Conservation (phyloP, 2,329 filamentous ascomycete species). For the Paecilomyces fulvus region DNA sequence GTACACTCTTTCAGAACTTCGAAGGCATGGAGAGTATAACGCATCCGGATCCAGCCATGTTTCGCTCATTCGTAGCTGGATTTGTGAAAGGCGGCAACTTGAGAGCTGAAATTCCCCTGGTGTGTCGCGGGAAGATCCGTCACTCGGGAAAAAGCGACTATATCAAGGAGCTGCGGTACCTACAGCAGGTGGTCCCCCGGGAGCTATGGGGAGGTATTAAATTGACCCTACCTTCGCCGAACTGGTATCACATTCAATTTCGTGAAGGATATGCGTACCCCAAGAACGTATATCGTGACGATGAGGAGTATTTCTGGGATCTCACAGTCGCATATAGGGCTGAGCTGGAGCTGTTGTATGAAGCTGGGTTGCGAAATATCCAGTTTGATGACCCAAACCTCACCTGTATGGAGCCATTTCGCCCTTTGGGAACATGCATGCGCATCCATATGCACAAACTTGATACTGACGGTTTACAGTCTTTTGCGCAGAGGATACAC, state of each 20-base stretch:
- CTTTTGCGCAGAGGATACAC: slow-evolving; percentile 61
- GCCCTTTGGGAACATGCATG: background rate
- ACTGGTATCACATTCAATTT: slow-evolving; percentile 55
- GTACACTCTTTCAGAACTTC: slow-evolving; percentile 39
- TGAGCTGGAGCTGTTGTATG: slow-evolving; percentile 49
- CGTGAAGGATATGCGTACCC: slow-evolving; percentile 43
- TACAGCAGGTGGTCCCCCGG: slow-evolving; percentile 47
- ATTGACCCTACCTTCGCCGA: slow-evolving; percentile 52
- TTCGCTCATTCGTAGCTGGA: slow-evolving; percentile 44
- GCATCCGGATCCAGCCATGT: slow-evolving; percentile 39
- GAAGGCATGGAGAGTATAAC: slow-evolving; percentile 41
- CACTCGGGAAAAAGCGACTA: slow-evolving; percentile 45
- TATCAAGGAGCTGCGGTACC: slow-evolving; percentile 44
- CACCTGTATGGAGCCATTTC: slow-evolving; percentile 32
- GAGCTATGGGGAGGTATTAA: slow-evolving; percentile 53
- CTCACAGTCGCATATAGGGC: slow-evolving; percentile 51
- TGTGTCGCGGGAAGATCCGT: background rate
- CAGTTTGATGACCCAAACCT: slow-evolving; percentile 56
- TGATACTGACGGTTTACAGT: slow-evolving; percentile 21
- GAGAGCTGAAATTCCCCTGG: slow-evolving; percentile 41
- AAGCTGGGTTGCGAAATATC: slow-evolving; percentile 50
- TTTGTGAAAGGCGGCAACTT: slow-evolving; percentile 46
- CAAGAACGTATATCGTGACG: slow-evolving; percentile 41
- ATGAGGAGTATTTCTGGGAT: slow-evolving; percentile 52
- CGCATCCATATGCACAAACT: background rate